Percentiles rank a stretch among this genome's conserved stretches.
phyloP scores from a whole-genome alignment of 2,329 filamentous ascomycete genomes.

The Diaporthe nobilis region DNA sequence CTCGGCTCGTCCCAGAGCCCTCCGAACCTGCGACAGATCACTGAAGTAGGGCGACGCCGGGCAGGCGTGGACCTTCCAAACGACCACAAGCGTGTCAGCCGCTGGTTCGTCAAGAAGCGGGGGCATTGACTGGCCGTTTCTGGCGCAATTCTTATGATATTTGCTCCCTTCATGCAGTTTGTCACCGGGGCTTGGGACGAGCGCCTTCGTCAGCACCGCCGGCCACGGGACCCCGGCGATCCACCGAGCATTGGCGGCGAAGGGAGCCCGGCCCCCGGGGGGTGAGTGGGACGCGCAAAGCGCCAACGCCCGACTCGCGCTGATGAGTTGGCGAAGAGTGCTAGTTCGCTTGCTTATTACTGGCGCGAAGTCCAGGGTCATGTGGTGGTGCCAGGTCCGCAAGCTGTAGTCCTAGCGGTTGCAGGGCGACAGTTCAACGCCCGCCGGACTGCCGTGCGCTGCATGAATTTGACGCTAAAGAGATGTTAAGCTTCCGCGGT shows the following conservation, averaged over 20 bases:
- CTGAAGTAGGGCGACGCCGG: background rate
- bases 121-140: background rate
- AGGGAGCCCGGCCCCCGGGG: background rate
- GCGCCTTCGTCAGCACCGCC: background rate
- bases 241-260: background rate
- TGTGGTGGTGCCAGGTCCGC: background rate
- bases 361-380: background rate
- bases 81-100: slow-evolving; percentile 3
- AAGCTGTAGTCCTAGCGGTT: background rate
- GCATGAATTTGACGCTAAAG: slow-evolving; percentile 29
- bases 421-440: background rate
- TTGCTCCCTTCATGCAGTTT: slow-evolving; percentile 1
- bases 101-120: slow-evolving; percentile 16
- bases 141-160: background rate
- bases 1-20: background rate
- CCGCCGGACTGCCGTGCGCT: background rate
- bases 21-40: background rate
- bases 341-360: background rate
- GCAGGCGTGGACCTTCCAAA: background rate
- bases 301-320: background rate
- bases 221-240: slow-evolving; percentile 20
- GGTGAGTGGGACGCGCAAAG: background rate
- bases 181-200: background rate
- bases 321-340: background rate
- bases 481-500: slow-evolving; percentile 15